Evolutionary conservation across 176 grass and related monocot species (phyloP).

Genomic region (Oropetium thomaeum): DNA sequence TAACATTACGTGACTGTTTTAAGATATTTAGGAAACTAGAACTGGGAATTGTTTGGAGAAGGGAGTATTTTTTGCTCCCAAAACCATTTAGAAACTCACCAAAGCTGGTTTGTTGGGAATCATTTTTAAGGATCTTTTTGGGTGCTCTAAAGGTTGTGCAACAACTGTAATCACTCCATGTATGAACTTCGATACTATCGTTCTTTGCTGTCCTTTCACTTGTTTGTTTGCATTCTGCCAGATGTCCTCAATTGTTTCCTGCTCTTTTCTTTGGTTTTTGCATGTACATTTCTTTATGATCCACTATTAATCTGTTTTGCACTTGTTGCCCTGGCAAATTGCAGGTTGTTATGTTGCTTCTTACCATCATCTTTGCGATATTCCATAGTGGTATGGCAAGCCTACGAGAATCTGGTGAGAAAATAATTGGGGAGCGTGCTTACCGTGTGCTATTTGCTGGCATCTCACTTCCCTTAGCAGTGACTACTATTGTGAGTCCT

Average conservation of each 20-base stretch:
- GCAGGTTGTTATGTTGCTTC: conserved; percentile 73
- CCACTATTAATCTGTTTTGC: neutral
- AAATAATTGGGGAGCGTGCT: conserved; percentile 77
- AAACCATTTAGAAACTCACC: too few species aligned
- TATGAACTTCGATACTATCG: too few species aligned
- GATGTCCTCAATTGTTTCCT: neutral
- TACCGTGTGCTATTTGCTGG: conserved; percentile 85
- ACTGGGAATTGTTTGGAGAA: too few species aligned
- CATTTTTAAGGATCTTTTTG: too few species aligned
- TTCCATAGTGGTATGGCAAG: conserved; percentile 93
- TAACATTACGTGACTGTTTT: too few species aligned
- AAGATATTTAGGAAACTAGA: too few species aligned
- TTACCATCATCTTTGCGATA: conserved; percentile 76
- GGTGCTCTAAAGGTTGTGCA: too few species aligned
- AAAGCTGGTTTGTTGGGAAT: too few species aligned
- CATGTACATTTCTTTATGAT: neutral
- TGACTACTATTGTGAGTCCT: conserved; percentile 80
- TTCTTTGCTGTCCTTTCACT: neutral
- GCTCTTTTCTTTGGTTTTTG: neutral
- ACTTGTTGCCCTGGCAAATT: conserved; percentile 21
- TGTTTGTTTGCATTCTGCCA: neutral
- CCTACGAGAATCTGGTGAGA: conserved; percentile 77
- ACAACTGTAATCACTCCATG: too few species aligned
- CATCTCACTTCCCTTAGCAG: conserved; percentile 82
- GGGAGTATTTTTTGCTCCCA: too few species aligned